Percentiles rank a stretch among this genome's conserved stretches.
Evolutionary conservation across 176 grass and related monocot genomes (phyloP).

Genomic region (Zizania latifolia): DNA sequence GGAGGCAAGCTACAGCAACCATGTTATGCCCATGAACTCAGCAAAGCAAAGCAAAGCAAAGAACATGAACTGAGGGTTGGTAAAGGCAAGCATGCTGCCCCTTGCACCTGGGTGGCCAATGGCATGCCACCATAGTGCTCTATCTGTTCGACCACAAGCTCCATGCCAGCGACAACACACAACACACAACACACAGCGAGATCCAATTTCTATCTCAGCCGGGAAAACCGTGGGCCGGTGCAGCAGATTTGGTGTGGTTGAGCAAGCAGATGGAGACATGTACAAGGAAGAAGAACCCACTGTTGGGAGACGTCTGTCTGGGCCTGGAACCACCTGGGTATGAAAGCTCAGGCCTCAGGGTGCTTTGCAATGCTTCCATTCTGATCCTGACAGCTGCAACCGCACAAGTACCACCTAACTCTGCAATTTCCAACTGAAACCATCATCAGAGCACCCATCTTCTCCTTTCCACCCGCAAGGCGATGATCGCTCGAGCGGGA

Average conservation of each 20-base stretch:
- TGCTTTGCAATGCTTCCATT: slow-evolving; percentile 15
- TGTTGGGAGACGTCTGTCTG: slow-evolving; percentile 18
- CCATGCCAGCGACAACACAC: slow-evolving; percentile 41
- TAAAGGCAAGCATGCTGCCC: slow-evolving; percentile 28
- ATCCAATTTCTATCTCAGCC: neutral
- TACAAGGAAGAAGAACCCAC: slow-evolving; percentile 22
- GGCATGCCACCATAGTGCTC: slow-evolving; percentile 25
- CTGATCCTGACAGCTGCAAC: slow-evolving; percentile 34
- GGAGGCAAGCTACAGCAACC: too few species aligned
- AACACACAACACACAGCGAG: slow-evolving; percentile 20
- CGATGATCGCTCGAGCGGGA: neutral
- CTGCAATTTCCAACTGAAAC: slow-evolving; percentile 25
- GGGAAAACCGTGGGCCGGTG: slow-evolving; percentile 23
- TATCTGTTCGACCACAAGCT: slow-evolving; percentile 43
- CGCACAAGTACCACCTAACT: slow-evolving; percentile 16
- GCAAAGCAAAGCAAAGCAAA: slow-evolving; percentile 35
- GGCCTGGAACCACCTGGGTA: slow-evolving; percentile 28
- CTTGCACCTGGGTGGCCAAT: slow-evolving; percentile 31
- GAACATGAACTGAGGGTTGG: slow-evolving; percentile 11
- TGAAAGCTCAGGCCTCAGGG: slow-evolving; percentile 22
- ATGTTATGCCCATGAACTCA: too few species aligned
- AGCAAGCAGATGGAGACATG: slow-evolving; percentile 22
- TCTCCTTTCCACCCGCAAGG: neutral
- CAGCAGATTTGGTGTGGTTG: slow-evolving; percentile 19
- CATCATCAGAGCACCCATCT: neutral